phyloP scores from a whole-genome alignment of 1,139 yeast species.

The Kurtzmaniella natalensis region DNA sequence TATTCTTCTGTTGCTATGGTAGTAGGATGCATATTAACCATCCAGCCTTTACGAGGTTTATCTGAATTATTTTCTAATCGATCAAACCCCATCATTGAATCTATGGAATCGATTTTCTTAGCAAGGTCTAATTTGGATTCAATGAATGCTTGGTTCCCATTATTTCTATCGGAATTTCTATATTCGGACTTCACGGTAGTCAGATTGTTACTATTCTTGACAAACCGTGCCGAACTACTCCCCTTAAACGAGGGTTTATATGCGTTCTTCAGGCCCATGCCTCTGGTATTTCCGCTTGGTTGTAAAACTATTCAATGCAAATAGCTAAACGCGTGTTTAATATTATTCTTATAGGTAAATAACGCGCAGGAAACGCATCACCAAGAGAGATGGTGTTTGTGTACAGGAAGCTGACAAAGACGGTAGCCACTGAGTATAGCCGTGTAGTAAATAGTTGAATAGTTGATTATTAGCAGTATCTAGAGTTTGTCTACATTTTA shows the following conservation, averaged over 20 bases:
- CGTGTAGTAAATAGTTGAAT: too few relatives aligned
- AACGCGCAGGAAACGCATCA: too few relatives aligned
- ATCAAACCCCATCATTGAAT: slow-evolving; percentile 79
- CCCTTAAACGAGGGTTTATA: slow-evolving; percentile 46
- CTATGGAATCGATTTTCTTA: slow-evolving; percentile 60
- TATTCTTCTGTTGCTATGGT: slow-evolving; percentile 54
- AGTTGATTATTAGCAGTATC: too few relatives aligned
- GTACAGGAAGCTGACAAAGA: too few relatives aligned
- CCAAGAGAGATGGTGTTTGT: too few relatives aligned
- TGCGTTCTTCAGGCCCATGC: slow-evolving; percentile 7
- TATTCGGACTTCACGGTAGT: slow-evolving; percentile 11
- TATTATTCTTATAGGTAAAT: too few relatives aligned
- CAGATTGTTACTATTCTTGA: slow-evolving; percentile 31
- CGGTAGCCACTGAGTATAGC: too few relatives aligned
- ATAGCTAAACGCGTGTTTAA: too few relatives aligned
- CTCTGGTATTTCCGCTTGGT: too few relatives aligned
- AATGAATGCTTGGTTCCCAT: slow-evolving; percentile 37
- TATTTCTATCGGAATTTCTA: slow-evolving; percentile 21
- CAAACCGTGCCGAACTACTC: slow-evolving; percentile 52
- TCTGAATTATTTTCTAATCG: slow-evolving; percentile 51
- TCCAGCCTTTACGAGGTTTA: slow-evolving; percentile 77
- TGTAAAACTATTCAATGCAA: too few relatives aligned
- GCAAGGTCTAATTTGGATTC: slow-evolving; percentile 34
- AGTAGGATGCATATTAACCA: slow-evolving; percentile 79
- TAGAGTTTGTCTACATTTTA: too few relatives aligned